Evolutionary conservation across 495 filamentous ascomycete genomes (phyloP), one percentile per base, ranked within the genome.

Genomic region (Hypoxylon crocopeplum): DNA sequence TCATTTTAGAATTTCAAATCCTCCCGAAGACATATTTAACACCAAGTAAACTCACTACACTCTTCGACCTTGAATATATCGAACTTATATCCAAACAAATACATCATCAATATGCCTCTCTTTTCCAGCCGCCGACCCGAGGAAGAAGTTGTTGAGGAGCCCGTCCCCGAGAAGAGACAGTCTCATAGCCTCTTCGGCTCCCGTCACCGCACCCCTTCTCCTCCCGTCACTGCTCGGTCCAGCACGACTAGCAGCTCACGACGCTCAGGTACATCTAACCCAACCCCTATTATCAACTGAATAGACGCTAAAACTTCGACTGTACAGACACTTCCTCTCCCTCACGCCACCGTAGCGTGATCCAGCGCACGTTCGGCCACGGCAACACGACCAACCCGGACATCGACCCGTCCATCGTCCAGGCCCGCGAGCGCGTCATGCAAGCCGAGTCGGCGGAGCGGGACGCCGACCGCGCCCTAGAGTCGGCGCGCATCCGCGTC

Each of bases 391-490:
- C n/a, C 7, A 56, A 59, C 56, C 48, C 59, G 17, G 69, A 78
- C 12, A 75, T 86, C 54, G 86, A 88, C 68, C 80, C 83, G 0
- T 79, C 74, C 41, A 88, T 88, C 56, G 40, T 75, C 21, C 72
- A 78, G 10, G 86, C 86, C 1, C 76, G 79, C 10, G 81, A 87
- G 59, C 77, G 79, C 21, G 80, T 88, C 27, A 69, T 82, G 65
- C 66, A 68, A 12, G 86, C 85, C 22, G 85, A 89, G 64, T 55
- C 69, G 0, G 83, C 84, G 12, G 85, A 89, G 71, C 69, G 74
- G 7, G 84, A 87, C 11, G 86, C 86, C 3, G 86, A 88, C 46
- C 73, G 78, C 4, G 86, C 86, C 3, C 66, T 89, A 16, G 69
- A 81, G 10, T 76, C 77, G 0, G 83, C 85, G 0, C 77, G 80